Evolutionary conservation across 345 rosid species (phyloP), one percentile per base, ranked within the genome.

Genomic region (Citrus unshiu): DNA sequence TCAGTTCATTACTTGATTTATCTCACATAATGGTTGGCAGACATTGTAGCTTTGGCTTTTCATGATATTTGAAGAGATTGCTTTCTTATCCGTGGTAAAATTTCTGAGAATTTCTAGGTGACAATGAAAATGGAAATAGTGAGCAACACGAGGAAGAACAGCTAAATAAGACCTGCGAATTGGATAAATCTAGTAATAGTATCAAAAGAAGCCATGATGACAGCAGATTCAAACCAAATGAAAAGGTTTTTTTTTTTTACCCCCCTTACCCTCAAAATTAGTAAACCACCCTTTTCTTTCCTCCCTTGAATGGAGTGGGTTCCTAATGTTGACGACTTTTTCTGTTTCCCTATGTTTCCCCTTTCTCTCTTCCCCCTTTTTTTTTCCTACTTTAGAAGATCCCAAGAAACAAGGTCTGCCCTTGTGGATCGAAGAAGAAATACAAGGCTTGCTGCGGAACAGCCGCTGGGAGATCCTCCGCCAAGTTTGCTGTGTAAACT

Each of bases 391-490:
- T 78, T 85, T 86, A 88, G 93, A 90, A 89, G 84, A 84, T 93
- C 51, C 77, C 94, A 16, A 88, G 94, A 86, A 93, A 91, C 81
- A 89, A 91, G 82, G 60, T 78, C 21, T 94, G 98, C 77, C 91
- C 91, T 35, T 94, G 97, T 73, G 98, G 98, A 68, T 93, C 98
- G 34, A 92, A 87, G 92, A 94, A 88, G 90, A 96, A 94, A 85
- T 86, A 92, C 89, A 96, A 93, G 84, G 85, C 98, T 60, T 93
- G 96, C 79, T 95, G 99, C 70, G 97, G 97, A 77, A 77, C 96
- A 75, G 93, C 81, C n/a, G 59, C 86, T 19, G 88, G 89, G 81
- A 91, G 88, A 85, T 65, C 92, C 77, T 81, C 89, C 32, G 69
- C 85, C 21, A 90, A 85, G 86, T 30, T 85, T 67, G 68, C 86